A percentile compares a stretch with the other conserved stretches of the same genome.
Evolutionary conservation across 2,329 filamentous ascomycete species (phyloP).

Genomic region (Monosporascus sp.): DNA sequence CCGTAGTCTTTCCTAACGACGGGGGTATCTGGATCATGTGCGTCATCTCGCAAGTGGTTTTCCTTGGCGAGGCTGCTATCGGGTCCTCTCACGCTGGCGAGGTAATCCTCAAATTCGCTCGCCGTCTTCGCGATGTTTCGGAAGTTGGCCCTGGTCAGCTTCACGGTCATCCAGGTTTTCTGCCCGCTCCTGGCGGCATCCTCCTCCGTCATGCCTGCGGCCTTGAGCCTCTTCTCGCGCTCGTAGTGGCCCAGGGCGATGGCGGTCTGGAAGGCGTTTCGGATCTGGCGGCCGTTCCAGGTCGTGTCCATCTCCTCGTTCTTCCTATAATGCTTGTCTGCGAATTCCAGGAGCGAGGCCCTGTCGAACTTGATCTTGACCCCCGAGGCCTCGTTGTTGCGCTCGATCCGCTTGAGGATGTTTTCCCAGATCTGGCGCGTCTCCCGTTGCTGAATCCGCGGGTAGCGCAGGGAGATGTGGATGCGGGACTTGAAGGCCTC

Average conservation of each 20-base stretch:
- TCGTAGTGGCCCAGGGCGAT: constrained; percentile 13
- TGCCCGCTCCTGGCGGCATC: constrained; percentile 3
- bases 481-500: constrained; percentile 20
- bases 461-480: constrained; percentile 16
- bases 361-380: constrained; percentile 9
- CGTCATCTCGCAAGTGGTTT: constrained; percentile 9
- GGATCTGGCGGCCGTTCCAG: constrained; percentile 23
- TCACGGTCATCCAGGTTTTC: constrained; percentile 4
- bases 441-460: constrained; percentile 2
- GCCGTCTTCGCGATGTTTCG: constrained; percentile 8
- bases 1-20: not conserved
- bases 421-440: constrained; percentile 15
- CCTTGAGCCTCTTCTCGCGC: constrained; percentile 1
- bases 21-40: not conserved
- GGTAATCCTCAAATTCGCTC: constrained; percentile 10
- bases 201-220: constrained; percentile 5
- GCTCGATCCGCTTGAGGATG: constrained; percentile 13
- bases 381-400: constrained; percentile 4
- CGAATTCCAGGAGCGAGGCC: constrained; percentile 6
- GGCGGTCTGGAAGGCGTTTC: constrained; percentile 21
- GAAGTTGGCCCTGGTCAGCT: constrained; percentile 8
- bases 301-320: constrained; percentile 1
- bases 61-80: constrained; percentile 6
- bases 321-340: constrained; percentile 6
- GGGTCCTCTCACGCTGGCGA: constrained; percentile 1